Base-by-base conservation (phyloP, 768 basidiomycete genomes). In the Mycena amicta region DNA sequence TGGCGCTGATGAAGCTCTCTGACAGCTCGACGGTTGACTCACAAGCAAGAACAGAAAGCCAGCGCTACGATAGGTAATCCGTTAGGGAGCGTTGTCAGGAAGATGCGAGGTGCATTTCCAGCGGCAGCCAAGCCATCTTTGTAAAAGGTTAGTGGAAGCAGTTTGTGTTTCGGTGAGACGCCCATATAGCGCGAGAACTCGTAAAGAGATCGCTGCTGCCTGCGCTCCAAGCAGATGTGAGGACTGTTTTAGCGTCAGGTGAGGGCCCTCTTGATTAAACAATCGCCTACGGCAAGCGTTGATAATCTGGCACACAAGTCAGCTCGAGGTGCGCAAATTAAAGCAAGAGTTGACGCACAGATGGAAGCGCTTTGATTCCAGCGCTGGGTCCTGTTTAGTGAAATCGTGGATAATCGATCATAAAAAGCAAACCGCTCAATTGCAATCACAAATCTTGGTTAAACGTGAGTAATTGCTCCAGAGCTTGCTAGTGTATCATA, bases 221-320 rank as follows among this genome's bases (percentile, higher is more conserved):
- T 30, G 95, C 94, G 25, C 94, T 96, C 89, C 91, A 95, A 5
- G 95, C 94, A 2, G 93, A 92, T 31, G 90, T 92, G 62, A 98
- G 74, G 13, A 96, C 43, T 45, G 12, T 6, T 8, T 23, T 6
- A 23, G 43, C 12, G 22, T 45, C 22, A n/a, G 22, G 12, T 8
- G 22, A 23, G 8, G 43, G 20, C 43, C 8, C 22, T 8, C 8
- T 8, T 37, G 33, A 8, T 37, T 8, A 37, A 37, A 37, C 18
- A 18, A 8, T 37, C 8, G 22, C 43, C 8, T 45, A 45, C 43
- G 79, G 70, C 84, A 86, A 3, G 89, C 90, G 67, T 92, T 93
- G 69, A 93, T 92, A 31, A 92, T 76, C 87, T 89, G 33, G 49
- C 16, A 37, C 33, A 37, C 43, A 2, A 16, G 49, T 28, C 15